Conservation (phyloP, 2,329 filamentous ascomycete genomes). For the Pestalotiopsis sp. region DNA sequence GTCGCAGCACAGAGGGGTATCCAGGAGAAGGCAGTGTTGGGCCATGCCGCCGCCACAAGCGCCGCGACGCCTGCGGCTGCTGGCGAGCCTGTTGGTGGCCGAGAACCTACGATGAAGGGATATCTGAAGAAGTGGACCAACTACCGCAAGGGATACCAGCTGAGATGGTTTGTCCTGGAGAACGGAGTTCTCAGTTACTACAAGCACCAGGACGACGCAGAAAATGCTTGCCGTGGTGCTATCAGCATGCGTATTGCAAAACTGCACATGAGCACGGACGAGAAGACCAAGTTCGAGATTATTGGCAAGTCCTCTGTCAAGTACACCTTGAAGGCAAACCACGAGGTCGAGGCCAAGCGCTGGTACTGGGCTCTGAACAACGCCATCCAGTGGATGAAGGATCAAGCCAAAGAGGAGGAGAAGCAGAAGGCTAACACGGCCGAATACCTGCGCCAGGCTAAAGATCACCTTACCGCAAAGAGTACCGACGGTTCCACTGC, state of each 20-base stretch:
- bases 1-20: constrained; percentile 93
- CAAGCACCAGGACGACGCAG: constrained; percentile 97
- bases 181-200: constrained; percentile 98
- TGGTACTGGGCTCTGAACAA: constrained; percentile 99
- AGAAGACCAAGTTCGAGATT: constrained; percentile 97
- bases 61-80: constrained; percentile 55
- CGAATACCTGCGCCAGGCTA: constrained; percentile 77
- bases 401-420: constrained; percentile 91
- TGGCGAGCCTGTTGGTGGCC: constrained; percentile 66
- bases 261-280: constrained; percentile 93
- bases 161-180: constrained; percentile 97
- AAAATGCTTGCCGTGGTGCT: constrained; percentile 92
- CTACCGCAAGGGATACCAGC: constrained; percentile 94
- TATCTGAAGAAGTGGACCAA: constrained; percentile 99
- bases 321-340: constrained; percentile 96
- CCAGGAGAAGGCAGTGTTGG: constrained; percentile 94
- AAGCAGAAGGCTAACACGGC: constrained; percentile 73
- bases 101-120: constrained; percentile 97
- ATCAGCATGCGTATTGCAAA: constrained; percentile 98
- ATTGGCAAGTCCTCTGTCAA: constrained; percentile 98
- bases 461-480: constrained; percentile 66
- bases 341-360: constrained; percentile 95
- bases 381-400: constrained; percentile 97
- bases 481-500: constrained; percentile 48
- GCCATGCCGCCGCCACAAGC: constrained; percentile 64